Evolutionary conservation across 768 basidiomycete species (phyloP).

Genomic region (Mycena indigotica): DNA sequence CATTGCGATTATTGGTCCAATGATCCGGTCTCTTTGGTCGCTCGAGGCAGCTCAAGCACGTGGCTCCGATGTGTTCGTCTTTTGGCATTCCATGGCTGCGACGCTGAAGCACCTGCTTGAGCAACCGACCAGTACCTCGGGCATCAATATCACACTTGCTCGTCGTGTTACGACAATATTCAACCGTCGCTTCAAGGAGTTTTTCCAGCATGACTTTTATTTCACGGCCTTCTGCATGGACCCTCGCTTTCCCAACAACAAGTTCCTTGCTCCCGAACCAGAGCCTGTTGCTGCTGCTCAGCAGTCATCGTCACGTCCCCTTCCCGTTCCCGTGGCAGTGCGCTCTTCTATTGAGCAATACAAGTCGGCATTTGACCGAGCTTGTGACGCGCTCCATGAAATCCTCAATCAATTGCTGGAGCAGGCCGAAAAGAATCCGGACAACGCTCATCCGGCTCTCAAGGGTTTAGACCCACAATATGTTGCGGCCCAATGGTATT

Average conservation of each 20-base stretch:
- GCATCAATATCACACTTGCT: conserved; percentile 11
- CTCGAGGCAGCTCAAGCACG: conserved; percentile 33
- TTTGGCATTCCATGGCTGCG: conserved; percentile 30
- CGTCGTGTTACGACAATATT: conserved; percentile 17
- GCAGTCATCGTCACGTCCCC: neutral
- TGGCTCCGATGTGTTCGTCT: conserved; percentile 32
- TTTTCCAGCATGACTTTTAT: conserved; percentile 21
- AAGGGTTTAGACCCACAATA: neutral
- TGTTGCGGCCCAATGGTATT: conserved; percentile 6
- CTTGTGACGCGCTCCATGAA: conserved; percentile 2
- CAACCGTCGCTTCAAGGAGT: conserved; percentile 20
- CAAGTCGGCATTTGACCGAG: neutral
- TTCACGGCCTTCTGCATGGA: conserved; percentile 23
- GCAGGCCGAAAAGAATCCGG: neutral
- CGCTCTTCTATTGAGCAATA: neutral
- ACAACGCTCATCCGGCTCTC: conserved; percentile 2
- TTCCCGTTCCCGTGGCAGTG: too few species aligned
- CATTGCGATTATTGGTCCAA: conserved; percentile 1
- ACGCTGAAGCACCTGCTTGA: conserved; percentile 20
- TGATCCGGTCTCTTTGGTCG: conserved; percentile 13
- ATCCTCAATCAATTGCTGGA: neutral
- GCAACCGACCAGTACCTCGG: neutral
- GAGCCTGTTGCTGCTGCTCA: neutral
- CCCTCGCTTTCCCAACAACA: conserved; percentile 15
- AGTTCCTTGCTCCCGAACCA: neutral